Base-by-base conservation (phyloP, 441 rosid species). In the Pelargonium citronellum region DNA sequence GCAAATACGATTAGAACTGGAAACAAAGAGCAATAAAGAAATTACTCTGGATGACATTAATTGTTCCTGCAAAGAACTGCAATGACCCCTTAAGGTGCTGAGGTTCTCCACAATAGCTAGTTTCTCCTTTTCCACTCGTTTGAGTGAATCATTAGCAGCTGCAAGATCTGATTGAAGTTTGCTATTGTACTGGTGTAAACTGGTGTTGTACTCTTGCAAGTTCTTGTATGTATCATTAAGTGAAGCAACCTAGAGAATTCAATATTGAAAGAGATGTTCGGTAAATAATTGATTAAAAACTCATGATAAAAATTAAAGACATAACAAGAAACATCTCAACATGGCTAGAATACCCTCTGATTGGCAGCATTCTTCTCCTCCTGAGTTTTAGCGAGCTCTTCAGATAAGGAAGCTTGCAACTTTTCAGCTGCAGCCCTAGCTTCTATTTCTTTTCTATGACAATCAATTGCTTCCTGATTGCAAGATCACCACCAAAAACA, bases 201-300 rank as follows among this genome's bases (percentile, higher is more conserved):
- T 90, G n/a, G 84, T 76, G 78, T 92, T 89, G 79, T 95, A 95
- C 76, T 88, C 98, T 78, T 95, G 96, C 74, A 83, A 74, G 69
- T 90, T 88, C 78, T 89, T 95, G 83, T 84, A 84, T 80, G 82
- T 88, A 73, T 88, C 92, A 41, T 87, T 93, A 61, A 87, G 88
- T 24, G 92, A 78, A 20, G 67, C 70, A 41, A 80, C 89, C 99
- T 95, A 78, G 78, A 78, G 67, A 71, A 74, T 71, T 67, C 70
- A 73, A 67, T 69, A 70, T 66, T 71, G 34, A 68, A 49, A 17
- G 12, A 34, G 7, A 71, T 39, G 73, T 22, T 16, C 63, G 53
- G 8, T 51, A 53, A 24, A 67, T 41, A 41, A 41, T 41, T 41
- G 46, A 41, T 41, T 41, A 41, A 8, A 41, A 41, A 41, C 11